These are phyloP conservation scores for Hevea brasiliensis DNA, from an alignment of 345 rosid species.

Conservation along the genomic window DNA sequence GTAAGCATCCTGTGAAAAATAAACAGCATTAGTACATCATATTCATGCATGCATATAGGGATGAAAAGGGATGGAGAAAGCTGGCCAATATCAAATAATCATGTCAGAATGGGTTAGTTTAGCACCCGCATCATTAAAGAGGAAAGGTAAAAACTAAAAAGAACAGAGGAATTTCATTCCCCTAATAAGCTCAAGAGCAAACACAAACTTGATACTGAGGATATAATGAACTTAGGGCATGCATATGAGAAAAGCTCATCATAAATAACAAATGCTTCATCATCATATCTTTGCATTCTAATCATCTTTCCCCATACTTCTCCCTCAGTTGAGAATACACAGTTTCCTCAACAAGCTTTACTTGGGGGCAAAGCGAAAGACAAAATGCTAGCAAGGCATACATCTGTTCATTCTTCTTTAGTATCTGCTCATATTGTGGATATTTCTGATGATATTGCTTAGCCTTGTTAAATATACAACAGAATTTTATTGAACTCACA, in stretches of 20 bases:
- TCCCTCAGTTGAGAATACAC: slow-evolving; percentile 82
- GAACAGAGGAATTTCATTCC: not conserved
- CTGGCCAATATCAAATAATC: not conserved
- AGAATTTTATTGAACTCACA: slow-evolving; percentile 95
- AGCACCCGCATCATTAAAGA: too few relatives aligned
- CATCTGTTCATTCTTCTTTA: slow-evolving; percentile 99
- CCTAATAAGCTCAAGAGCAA: not conserved
- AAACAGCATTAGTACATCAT: slow-evolving; percentile 1
- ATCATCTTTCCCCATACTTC: slow-evolving; percentile 97
- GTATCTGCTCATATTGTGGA: slow-evolving; percentile 87
- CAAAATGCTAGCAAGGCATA: slow-evolving; percentile 84
- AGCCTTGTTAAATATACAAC: slow-evolving; percentile 84
- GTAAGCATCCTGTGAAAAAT: slow-evolving; percentile 75
- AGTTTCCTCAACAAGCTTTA: slow-evolving; percentile 86
- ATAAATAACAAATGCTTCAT: slow-evolving; percentile 76
- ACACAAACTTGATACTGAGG: slow-evolving; percentile 72
- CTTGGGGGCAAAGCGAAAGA: slow-evolving; percentile 92
- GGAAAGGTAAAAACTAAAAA: not conserved
- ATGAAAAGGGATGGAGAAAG: not conserved
- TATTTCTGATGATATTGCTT: slow-evolving; percentile 93
- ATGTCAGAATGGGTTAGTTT: not conserved
- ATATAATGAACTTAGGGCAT: slow-evolving; percentile 96
- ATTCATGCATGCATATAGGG: not conserved
- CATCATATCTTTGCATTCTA: slow-evolving; percentile 90
- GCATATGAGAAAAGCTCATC: slow-evolving; percentile 99